Conservation (phyloP, 495 filamentous ascomycete species). For the Aspergillus nidulans region DNA sequence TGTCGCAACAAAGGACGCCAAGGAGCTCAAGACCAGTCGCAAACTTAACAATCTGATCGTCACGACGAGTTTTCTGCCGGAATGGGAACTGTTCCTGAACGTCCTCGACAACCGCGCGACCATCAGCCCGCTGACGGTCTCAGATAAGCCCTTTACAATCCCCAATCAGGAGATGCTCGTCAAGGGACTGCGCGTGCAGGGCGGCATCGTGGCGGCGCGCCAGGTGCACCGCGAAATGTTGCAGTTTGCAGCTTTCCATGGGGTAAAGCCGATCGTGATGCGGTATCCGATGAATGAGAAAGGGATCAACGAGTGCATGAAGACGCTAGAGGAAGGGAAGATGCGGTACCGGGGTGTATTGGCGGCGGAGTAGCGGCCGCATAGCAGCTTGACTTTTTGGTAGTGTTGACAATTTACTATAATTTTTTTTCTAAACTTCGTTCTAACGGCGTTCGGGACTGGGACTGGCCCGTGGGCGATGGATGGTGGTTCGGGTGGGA, state of each 20-base stretch:
- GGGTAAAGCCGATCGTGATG: conserved; percentile 52
- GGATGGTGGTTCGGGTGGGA: neutral
- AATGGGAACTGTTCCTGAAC: conserved; percentile 34
- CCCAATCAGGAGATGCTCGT: conserved; percentile 48
- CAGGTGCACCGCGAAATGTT: conserved; percentile 52
- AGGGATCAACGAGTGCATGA: conserved; percentile 49
- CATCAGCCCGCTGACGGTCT: conserved; percentile 44
- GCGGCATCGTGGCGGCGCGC: conserved; percentile 48
- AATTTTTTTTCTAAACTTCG: too few relatives aligned
- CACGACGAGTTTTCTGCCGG: conserved; percentile 40
- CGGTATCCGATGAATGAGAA: conserved; percentile 52
- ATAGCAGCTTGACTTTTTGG: too few relatives aligned
- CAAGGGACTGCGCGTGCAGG: conserved; percentile 48
- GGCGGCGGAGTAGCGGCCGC: neutral
- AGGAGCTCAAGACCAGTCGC: conserved; percentile 29
- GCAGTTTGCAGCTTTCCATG: conserved; percentile 50
- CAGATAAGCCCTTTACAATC: conserved; percentile 41
- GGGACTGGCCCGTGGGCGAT: neutral
- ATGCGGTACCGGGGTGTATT: conserved; percentile 58
- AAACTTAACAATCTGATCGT: conserved; percentile 44
- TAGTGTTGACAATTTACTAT: too few relatives aligned
- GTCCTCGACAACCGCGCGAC: conserved; percentile 40
- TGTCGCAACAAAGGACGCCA: conserved; percentile 39
- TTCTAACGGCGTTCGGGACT: too few relatives aligned
- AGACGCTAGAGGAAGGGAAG: conserved; percentile 49